These are phyloP conservation scores for Teratosphaeria zuluensis DNA, from an alignment of 2,329 filamentous ascomycete species.

Conservation along the genomic window DNA sequence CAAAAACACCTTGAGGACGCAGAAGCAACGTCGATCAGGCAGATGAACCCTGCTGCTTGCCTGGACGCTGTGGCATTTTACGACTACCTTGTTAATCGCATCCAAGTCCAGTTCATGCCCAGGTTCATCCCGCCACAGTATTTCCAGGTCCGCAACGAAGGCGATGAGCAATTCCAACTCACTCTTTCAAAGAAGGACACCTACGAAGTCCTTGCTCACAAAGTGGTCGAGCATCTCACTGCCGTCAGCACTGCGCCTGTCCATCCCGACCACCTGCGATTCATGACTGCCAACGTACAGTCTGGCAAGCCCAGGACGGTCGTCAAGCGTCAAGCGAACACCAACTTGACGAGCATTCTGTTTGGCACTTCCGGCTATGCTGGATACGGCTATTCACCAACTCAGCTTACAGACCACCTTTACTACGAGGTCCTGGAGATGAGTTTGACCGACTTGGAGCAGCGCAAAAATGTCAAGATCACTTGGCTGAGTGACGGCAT, in stretches of 20 bases:
- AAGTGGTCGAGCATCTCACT: slow-evolving; percentile 65
- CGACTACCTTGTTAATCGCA: slow-evolving; percentile 81
- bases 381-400: slow-evolving; percentile 56
- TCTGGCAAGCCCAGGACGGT: slow-evolving; percentile 67
- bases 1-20: slow-evolving; percentile 52
- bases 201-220: slow-evolving; percentile 78
- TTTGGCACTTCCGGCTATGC: slow-evolving; percentile 51
- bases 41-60: slow-evolving; percentile 20
- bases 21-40: slow-evolving; percentile 15
- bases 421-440: slow-evolving; percentile 94
- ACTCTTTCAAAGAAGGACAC: slow-evolving; percentile 77
- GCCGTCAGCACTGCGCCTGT: slow-evolving; percentile 35
- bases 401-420: slow-evolving; percentile 55
- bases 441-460: slow-evolving; percentile 84
- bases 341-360: slow-evolving; percentile 70
- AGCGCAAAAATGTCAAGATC: slow-evolving; percentile 77
- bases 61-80: slow-evolving; percentile 52
- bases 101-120: slow-evolving; percentile 68
- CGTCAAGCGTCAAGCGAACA: slow-evolving; percentile 62
- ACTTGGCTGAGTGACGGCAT: slow-evolving; percentile 83
- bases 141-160: slow-evolving; percentile 24
- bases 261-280: slow-evolving; percentile 78
- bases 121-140: slow-evolving; percentile 34
- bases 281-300: slow-evolving; percentile 72
- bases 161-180: slow-evolving; percentile 62